phyloP scores from a whole-genome alignment of 257 asterid species.

The Cruciata laevipes region DNA sequence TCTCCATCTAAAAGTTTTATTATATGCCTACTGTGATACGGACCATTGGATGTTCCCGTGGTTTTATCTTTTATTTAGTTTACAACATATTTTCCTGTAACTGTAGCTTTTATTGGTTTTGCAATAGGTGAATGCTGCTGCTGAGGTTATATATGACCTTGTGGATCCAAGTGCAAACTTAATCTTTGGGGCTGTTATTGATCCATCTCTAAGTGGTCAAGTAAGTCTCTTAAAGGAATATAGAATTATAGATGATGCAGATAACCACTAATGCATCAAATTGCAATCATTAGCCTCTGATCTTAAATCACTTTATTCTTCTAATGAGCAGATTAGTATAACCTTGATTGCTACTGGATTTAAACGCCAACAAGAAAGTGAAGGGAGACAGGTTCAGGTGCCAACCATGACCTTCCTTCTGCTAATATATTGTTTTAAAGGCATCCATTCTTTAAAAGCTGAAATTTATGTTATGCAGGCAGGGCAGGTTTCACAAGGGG shows the following conservation, averaged over 20 bases:
- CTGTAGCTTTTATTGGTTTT: background rate
- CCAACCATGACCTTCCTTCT: background rate
- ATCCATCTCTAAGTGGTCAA: constrained; percentile 80
- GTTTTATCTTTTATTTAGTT: constrained; percentile 2
- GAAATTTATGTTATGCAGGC: constrained; percentile 37
- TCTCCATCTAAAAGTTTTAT: background rate
- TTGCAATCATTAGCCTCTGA: background rate
- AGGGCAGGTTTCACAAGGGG: constrained; percentile 56
- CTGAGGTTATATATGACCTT: constrained; percentile 91
- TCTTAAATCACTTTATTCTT: background rate
- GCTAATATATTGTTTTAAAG: background rate
- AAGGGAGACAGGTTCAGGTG: constrained; percentile 66
- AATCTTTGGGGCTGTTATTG: constrained; percentile 89
- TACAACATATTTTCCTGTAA: background rate
- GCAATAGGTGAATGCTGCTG: constrained; percentile 81
- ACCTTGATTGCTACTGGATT: constrained; percentile 94
- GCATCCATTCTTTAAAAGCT: background rate
- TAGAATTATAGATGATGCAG: background rate
- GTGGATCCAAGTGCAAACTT: constrained; percentile 96
- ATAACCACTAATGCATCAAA: constrained; percentile 1
- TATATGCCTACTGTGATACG: background rate
- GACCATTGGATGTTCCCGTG: background rate
- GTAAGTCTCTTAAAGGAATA: constrained; percentile 34
- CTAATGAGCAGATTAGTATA: constrained; percentile 59
- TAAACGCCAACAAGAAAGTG: constrained; percentile 92